These are phyloP conservation scores for Mucor plumbeus DNA, from an alignment of 371 early-diverging fungal genomes.

Conservation along the genomic window DNA sequence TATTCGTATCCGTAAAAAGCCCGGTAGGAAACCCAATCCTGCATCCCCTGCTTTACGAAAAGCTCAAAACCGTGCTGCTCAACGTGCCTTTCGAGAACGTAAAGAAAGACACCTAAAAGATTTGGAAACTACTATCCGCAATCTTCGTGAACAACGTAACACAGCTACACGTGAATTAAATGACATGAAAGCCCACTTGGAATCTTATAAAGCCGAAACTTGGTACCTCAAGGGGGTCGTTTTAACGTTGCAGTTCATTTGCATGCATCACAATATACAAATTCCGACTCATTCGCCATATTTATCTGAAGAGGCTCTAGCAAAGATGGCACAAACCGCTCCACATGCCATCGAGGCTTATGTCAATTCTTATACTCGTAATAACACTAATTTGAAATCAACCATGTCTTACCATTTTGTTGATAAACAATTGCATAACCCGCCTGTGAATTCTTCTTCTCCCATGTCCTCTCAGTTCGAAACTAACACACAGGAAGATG, in stretches of 20 bases:
- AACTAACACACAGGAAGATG: neutral
- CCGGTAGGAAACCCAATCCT: conserved; percentile 80
- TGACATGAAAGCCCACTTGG: conserved; percentile 49
- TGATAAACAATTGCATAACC: conserved; percentile 4
- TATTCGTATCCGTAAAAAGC: conserved; percentile 39
- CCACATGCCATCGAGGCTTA: conserved; percentile 50
- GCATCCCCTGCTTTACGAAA: conserved; percentile 72
- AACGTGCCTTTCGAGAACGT: conserved; percentile 80
- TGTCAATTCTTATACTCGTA: conserved; percentile 45
- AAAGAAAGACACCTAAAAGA: conserved; percentile 71
- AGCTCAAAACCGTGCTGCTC: conserved; percentile 82
- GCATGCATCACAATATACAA: conserved; percentile 42
- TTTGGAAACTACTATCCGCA: conserved; percentile 66
- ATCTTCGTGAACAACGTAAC: conserved; percentile 59
- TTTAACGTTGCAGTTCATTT: conserved; percentile 55
- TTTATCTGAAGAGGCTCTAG: conserved; percentile 34
- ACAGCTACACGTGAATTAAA: conserved; percentile 46
- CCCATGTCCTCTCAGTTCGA: too few species aligned
- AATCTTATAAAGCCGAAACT: conserved; percentile 62
- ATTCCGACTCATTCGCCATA: conserved; percentile 50
- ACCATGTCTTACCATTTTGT: conserved; percentile 43
- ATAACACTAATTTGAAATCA: conserved; percentile 40
- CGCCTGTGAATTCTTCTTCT: too few species aligned
- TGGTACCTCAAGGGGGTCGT: conserved; percentile 58
- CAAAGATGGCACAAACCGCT: conserved; percentile 37